phyloP scores from a whole-genome alignment of 106 monocot genomes.

The Xerophyta viscosa region DNA sequence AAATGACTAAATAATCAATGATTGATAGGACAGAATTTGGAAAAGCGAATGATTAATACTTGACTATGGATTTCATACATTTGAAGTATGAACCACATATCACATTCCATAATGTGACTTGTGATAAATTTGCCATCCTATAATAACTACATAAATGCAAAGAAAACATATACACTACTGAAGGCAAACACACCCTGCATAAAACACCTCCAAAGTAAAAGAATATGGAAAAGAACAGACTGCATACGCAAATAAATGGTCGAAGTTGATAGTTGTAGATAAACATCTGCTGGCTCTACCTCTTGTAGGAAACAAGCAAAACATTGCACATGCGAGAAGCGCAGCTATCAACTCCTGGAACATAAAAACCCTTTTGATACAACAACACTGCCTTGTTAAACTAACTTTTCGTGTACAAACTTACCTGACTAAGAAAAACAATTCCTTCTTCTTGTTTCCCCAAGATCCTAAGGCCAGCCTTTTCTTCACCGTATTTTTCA shows the following conservation, averaged over 20 bases:
- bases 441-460: conserved; percentile 60
- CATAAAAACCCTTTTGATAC: neutral
- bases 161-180: too few species aligned
- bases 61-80: too few species aligned
- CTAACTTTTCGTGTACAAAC: neutral
- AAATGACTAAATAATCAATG: too few species aligned
- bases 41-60: too few species aligned
- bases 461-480: conserved; percentile 56
- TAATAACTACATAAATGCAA: too few species aligned
- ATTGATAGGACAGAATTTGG: too few species aligned
- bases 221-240: neutral
- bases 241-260: conserved; percentile 68
- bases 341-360: conserved; percentile 69
- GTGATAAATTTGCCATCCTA: too few species aligned
- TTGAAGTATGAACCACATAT: too few species aligned
- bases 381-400: neutral
- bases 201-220: too few species aligned
- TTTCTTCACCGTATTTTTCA: conserved; percentile 24
- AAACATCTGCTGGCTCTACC: conserved; percentile 36
- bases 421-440: conserved; percentile 73
- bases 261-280: conserved; percentile 81
- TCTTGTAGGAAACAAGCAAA: conserved; percentile 70
- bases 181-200: too few species aligned
- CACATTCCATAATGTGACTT: too few species aligned
- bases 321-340: conserved; percentile 68